Conservation (phyloP, 352 stramenopile species). For the Globisporangium abappressorium region DNA sequence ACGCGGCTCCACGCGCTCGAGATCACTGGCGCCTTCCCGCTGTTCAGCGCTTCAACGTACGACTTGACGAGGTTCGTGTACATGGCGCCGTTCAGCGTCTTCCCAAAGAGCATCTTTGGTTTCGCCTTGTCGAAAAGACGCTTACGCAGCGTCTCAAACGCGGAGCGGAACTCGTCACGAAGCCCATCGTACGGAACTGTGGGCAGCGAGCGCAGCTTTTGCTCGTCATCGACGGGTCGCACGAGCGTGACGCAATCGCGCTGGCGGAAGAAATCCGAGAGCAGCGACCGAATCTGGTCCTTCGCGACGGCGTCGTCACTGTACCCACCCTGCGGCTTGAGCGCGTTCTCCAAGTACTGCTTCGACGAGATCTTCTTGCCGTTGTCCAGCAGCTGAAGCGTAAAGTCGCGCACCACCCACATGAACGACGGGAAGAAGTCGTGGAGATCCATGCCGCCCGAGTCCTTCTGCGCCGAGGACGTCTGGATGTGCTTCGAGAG, state of each 20-base stretch:
- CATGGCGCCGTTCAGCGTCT: conserved; percentile 85
- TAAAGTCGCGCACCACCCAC: conserved; percentile 91
- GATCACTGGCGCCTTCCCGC: conserved; percentile 83
- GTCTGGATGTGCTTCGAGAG: conserved; percentile 90
- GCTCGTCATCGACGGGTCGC: conserved; percentile 82
- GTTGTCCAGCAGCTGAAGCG: conserved; percentile 81
- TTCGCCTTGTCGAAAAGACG: conserved; percentile 76
- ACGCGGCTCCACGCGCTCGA: conserved; percentile 88
- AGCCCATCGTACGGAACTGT: conserved; percentile 74
- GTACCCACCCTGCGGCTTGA: conserved; percentile 78
- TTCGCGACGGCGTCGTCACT: conserved; percentile 71
- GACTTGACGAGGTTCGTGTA: conserved; percentile 76
- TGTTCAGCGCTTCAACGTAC: conserved; percentile 88
- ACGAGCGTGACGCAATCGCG: conserved; percentile 90
- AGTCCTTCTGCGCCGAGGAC: conserved; percentile 30
- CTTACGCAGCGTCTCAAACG: conserved; percentile 68
- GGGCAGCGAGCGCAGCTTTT: conserved; percentile 68
- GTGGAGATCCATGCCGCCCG: conserved; percentile 38
- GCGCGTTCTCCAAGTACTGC: conserved; percentile 87
- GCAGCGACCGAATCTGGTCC: conserved; percentile 77
- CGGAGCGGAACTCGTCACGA: conserved; percentile 73
- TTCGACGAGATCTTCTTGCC: conserved; percentile 86
- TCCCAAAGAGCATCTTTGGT: conserved; percentile 85
- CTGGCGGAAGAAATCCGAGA: conserved; percentile 83
- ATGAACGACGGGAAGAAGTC: conserved; percentile 88